Evolutionary conservation across 495 filamentous ascomycete species (phyloP).

Genomic region (Podospora pseudocomata): DNA sequence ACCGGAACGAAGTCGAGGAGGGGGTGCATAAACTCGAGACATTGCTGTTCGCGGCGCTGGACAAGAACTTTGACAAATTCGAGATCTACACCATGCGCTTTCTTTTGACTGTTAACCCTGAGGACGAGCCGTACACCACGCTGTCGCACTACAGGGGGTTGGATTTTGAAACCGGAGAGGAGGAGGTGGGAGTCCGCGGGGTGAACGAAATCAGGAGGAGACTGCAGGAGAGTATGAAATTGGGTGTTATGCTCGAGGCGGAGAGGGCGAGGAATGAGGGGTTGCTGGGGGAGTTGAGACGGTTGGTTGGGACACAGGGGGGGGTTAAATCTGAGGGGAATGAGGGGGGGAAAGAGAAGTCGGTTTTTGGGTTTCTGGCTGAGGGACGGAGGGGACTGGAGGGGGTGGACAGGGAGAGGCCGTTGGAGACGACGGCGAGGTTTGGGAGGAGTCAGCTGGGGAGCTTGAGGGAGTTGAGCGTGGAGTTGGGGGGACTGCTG

Average conservation of each 20-base stretch:
- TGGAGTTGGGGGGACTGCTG: slow-evolving; percentile 58
- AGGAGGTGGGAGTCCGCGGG: slow-evolving; percentile 47
- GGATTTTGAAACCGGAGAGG: slow-evolving; percentile 25
- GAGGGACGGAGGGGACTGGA: slow-evolving; percentile 39
- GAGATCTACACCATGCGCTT: slow-evolving; percentile 90
- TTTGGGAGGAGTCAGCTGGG: slow-evolving; percentile 82
- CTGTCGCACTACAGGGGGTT: slow-evolving; percentile 77
- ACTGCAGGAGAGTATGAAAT: slow-evolving; percentile 73
- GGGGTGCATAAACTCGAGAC: slow-evolving; percentile 92
- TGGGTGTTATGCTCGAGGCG: slow-evolving; percentile 68
- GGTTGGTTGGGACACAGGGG: slow-evolving; percentile 42
- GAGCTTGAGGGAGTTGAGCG: slow-evolving; percentile 63
- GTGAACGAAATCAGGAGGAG: slow-evolving; percentile 69
- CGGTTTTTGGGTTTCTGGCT: slow-evolving; percentile 52
- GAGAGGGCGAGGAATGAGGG: slow-evolving; percentile 74
- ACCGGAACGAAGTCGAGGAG: slow-evolving; percentile 77
- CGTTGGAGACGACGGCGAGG: slow-evolving; percentile 68
- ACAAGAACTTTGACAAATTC: slow-evolving; percentile 96
- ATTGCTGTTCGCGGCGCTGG: slow-evolving; percentile 86
- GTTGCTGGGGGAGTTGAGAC: slow-evolving; percentile 61
- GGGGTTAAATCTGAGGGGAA: not conserved
- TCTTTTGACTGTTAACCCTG: slow-evolving; percentile 69
- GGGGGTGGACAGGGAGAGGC: slow-evolving; percentile 38
- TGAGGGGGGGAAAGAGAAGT: slow-evolving; percentile 26
- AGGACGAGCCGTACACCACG: slow-evolving; percentile 70